Base-by-base conservation (phyloP, 2,329 filamentous ascomycete species). In the Xylaria sp. region DNA sequence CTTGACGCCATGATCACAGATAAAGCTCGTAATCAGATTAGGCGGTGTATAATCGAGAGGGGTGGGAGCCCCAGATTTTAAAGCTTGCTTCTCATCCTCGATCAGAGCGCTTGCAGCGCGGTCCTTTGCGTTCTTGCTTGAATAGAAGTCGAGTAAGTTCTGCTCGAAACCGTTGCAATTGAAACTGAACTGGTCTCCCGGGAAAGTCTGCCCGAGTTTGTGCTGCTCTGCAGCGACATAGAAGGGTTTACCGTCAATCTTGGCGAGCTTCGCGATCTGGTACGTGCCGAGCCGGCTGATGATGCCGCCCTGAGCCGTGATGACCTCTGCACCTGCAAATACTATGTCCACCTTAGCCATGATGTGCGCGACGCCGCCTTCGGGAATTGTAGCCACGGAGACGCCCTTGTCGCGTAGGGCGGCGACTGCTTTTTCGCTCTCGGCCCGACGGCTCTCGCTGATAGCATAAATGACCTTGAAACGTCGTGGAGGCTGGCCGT, bases 171-270 rank as follows among this genome's bases (percentile, higher is more conserved):
- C 57, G 11, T 17, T n/a, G 17, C 57, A 82, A n/a, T 74, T 74
- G 10, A 84, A 77, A 45, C 83, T 80, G 27, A 83, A 77, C 79
- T 97, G 93, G 69, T 90, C 89, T 25, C 96, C 82, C 1, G 95
- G 93, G 74, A 94, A 96, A 62, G 96, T 86, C 74, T 94, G 87
- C 51, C 96, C 93, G 77, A 99, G 97, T 81, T 99, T 99, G 84
- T 99, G 96, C 74, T 92, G 96, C 82, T 99, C 96, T 0, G 92
- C 92, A 5, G 96, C 94, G 20, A 97, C 94, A 75, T 96, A 97
- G 73, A 98, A 93, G 44, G 90, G 88, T 50, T 83, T 83, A 31
- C 80, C 78, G 68, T 87, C 86, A 15, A 86, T 86, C 74, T 90
- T 90, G 5, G 94, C 94, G 59, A 97, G 82, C 72, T 93, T 83